Evolutionary conservation across 1,284 basidiomycete species (phyloP), one percentile per base, ranked within the genome.

Genomic region (Porodaedalea pini): DNA sequence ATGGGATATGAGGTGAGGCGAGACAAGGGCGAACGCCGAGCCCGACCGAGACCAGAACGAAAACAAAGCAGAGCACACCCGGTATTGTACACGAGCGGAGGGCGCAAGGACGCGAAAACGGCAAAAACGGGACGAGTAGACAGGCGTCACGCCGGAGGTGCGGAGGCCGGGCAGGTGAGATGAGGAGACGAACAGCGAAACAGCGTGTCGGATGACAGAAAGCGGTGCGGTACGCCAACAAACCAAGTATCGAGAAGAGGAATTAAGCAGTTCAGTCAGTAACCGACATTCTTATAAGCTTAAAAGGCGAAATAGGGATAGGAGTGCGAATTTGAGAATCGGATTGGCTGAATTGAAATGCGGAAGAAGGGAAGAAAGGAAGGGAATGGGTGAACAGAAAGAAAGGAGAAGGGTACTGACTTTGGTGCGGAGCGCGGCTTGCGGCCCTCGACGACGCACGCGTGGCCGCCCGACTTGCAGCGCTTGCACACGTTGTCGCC

Each of bases 401-500:
- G 55, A 21, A 56, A 58, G 39, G 45, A 52, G 62, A 65, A 54
- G 47, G 54, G 59, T 61, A 83, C 88, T 80, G 69, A 91, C 88
- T 89, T 91, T 58, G 88, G 86, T 27, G 82, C 81, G 39, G 80
- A 86, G 66, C 83, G 78, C 55, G 81, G 85, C 72, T 88, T 90
- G 60, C 89, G 78, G 43, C 87, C 87, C 70, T 90, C 88, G 44
- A 90, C 88, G 62, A 90, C 81, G 69, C 89, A 92, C 48, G 80
- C 75, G 70, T 89, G 85, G 1, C 85, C 82, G 51, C 81, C 79
- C 25, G 77, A 65, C 64, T 80, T 84, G 70, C 88, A 90, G 56
- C 88, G 79, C 67, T 79, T 83, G 71, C 87, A 90, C 34, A 84
- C 82, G 67, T 82, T 83, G 52, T 85, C 82, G 61, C 78, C 75